Evolutionary conservation across 352 stramenopile genomes (phyloP), one percentile per base, ranked within the genome.

Genomic region (Phytophthora foliorum): DNA sequence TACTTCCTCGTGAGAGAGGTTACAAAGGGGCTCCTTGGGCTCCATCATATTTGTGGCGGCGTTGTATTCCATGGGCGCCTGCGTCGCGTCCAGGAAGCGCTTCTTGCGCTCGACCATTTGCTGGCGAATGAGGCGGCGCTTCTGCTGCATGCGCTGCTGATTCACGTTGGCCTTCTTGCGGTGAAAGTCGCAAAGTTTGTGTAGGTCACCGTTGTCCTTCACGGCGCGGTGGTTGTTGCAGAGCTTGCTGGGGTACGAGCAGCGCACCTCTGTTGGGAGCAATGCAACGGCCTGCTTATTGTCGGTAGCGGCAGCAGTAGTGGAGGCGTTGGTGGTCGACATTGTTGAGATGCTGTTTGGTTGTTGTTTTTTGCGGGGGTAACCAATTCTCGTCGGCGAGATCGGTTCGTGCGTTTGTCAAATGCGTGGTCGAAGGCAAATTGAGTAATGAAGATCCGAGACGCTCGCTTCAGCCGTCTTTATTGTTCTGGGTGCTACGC

Each of bases 171-270:
- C 86, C 24, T 83, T 84, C 51, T 77, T 77, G 27, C 86, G 84
- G 57, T 94, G 86, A 34, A 81, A 82, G 36, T 92, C 82, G 66
- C 86, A 94, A 46, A 94, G 81, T 45, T 85, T 89, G 68, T 94
- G 86, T 25, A 91, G 57, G 24, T 88, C 78, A 0, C 86, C 86
- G 58, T 92, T 87, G 58, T 89, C 78, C 60, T 94, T 94, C 21
- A 92, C 67, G 10, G 76, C 86, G 4, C 86, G 86, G 38, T 75
- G 57, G 65, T 82, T 88, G 52, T 84, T 80, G 76, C 86, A 94
- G 27, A 77, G 72, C 52, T 88, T 90, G 72, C 82, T 91, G 19
- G 81, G 83, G 63, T 94, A 94, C 27, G 81, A 80, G 48, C 86
- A 94, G 36, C 81, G 76, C 21, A 89, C 73, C 27, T 91, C 83